Evolutionary conservation across 31 red algal species (phyloP), one percentile per base, ranked within the genome.

Genomic region (Bonnemaisonia californica): DNA sequence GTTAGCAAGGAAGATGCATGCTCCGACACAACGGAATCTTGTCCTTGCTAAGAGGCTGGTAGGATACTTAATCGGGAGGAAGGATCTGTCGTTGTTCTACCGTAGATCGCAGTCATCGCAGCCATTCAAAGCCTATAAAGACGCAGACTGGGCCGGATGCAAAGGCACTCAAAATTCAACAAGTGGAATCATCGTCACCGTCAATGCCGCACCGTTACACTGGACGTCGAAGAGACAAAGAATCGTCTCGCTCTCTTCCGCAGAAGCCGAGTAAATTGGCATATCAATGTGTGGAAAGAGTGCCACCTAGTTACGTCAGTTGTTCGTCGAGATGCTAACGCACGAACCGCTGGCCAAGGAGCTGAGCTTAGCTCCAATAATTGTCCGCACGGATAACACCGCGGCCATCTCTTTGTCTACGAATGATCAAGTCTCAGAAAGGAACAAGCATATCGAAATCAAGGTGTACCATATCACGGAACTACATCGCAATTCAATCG

Each of bases 371-470:
- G 31, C 64, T 8, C 0, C 64, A 22, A 69, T 34, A 5, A 69
- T 33, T 29, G 31, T 61, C 57, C 57, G 16, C 57, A 61, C 57
- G 57, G 64, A 54, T 34, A 69, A 54, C 64, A 69, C 64, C 24
- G 64, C 0, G 21, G 64, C 64, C 22, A 69, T 69, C 33, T 69
- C 64, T 0, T 38, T 32, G 39, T 69, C 64, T 0, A 54, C 1
- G 31, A 69, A 69, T 21, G 64, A 69, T 27, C 64, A 69, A 69
- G 64, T 69, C 23, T 69, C 64, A 33, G 64, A 69, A 38, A 27
- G 64, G n/a, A 69, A 69, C 33, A 1, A 69, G 1, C 64, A 69
- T 69, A 69, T 69, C 0, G 64, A 69, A 33, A 27, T 69, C 8
- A 69, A 69, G 33, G 64, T 61, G 26, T 29, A 61, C 39, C 64